Percentiles rank a stretch among this genome's conserved stretches.
Evolutionary conservation across 2,329 filamentous ascomycete species (phyloP).

Genomic region (Aspergillus quadricinctus): DNA sequence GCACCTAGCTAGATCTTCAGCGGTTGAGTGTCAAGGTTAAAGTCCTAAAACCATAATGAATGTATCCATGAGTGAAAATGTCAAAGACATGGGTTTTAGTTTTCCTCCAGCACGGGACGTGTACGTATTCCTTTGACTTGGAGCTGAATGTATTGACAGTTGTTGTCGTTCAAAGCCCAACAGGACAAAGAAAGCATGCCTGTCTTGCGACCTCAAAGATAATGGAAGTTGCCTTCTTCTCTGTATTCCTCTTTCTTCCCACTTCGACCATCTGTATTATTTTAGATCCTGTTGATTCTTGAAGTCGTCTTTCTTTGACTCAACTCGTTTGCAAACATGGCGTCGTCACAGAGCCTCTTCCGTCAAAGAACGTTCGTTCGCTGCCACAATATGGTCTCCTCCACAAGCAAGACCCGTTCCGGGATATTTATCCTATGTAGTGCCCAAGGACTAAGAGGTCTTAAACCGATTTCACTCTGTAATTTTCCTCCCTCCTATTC

Average conservation of each 20-base stretch:
- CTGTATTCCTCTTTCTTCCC: background rate
- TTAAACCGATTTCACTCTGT: background rate
- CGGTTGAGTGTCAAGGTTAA: too few relatives aligned
- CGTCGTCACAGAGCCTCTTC: background rate
- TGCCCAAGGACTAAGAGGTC: background rate
- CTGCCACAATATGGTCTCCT: background rate
- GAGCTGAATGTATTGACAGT: too few relatives aligned
- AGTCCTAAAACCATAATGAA: background rate
- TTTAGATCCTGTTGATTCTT: background rate
- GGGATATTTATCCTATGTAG: background rate
- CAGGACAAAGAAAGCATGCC: background rate
- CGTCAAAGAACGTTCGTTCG: background rate
- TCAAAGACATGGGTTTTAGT: too few relatives aligned
- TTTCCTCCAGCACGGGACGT: too few relatives aligned
- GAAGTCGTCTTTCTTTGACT: background rate
- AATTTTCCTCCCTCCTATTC: background rate
- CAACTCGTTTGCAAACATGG: background rate
- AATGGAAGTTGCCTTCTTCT: background rate
- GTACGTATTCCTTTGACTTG: too few relatives aligned
- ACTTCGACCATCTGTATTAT: background rate
- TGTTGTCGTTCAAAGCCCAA: background rate
- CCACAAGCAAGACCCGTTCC: background rate
- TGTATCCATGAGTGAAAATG: too few relatives aligned
- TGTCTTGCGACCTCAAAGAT: background rate
- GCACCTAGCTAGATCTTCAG: background rate